phyloP scores from a whole-genome alignment of 441 rosid genomes.

The Codiaeum variegatum region DNA sequence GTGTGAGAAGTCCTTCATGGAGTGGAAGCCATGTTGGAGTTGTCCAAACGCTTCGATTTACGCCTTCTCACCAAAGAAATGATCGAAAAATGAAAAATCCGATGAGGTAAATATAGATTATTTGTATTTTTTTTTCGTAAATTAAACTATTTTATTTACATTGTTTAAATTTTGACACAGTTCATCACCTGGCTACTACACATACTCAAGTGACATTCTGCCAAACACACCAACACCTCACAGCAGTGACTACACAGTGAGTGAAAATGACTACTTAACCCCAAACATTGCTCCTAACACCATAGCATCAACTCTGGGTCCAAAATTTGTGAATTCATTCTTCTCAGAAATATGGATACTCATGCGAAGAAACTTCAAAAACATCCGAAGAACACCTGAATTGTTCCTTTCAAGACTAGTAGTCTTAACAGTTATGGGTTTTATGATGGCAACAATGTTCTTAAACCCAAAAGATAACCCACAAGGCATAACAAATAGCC shows the following conservation, averaged over 20 bases:
- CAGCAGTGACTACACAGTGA: slow-evolving; percentile 70
- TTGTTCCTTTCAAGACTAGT: slow-evolving; percentile 62
- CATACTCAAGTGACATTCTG: slow-evolving; percentile 40
- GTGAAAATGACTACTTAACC: slow-evolving; percentile 57
- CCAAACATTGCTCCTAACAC: slow-evolving; percentile 21
- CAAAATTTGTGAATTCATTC: slow-evolving; percentile 50
- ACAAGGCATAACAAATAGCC: slow-evolving; percentile 59
- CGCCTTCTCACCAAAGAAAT: slow-evolving; percentile 40
- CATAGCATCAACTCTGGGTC: slow-evolving; percentile 19
- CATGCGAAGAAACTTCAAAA: slow-evolving; percentile 58
- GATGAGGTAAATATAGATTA: slow-evolving; percentile 32
- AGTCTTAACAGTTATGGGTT: slow-evolving; percentile 58
- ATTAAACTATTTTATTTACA: too few species aligned
- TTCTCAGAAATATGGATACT: slow-evolving; percentile 55
- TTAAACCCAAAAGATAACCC: slow-evolving; percentile 27
- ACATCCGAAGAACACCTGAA: slow-evolving; percentile 57
- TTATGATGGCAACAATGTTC: slow-evolving; percentile 78
- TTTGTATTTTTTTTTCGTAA: neutral
- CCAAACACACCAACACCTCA: slow-evolving; percentile 53
- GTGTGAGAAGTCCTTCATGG: slow-evolving; percentile 58
- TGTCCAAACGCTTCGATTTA: slow-evolving; percentile 38
- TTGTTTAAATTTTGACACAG: slow-evolving; percentile 38
- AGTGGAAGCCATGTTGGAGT: slow-evolving; percentile 39
- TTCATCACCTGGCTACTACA: slow-evolving; percentile 43
- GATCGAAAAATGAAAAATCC: slow-evolving; percentile 29